phyloP scores from a whole-genome alignment of 2,329 filamentous ascomycete genomes.

The Cytospora leucostoma region DNA sequence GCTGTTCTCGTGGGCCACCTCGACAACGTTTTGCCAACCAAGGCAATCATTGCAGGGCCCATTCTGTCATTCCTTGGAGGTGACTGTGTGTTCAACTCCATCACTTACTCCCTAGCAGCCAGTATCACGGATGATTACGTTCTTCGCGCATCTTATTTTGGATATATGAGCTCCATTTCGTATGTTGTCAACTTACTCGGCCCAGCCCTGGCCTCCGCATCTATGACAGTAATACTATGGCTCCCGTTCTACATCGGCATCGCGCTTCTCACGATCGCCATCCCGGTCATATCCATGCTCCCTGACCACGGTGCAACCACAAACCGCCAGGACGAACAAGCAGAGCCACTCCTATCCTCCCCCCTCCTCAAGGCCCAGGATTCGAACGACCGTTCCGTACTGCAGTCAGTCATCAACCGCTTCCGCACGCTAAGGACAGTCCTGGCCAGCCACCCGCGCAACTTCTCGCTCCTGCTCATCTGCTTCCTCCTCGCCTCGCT shows the following conservation, averaged over 20 bases:
- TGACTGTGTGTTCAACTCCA: constrained; percentile 54
- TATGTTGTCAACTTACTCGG: constrained; percentile 50
- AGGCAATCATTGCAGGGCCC: constrained; percentile 44
- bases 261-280: constrained; percentile 38
- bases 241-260: constrained; percentile 48
- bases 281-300: constrained; percentile 38
- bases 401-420: constrained; percentile 34
- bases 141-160: constrained; percentile 49
- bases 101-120: constrained; percentile 49
- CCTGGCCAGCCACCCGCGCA: constrained; percentile 42
- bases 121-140: constrained; percentile 47
- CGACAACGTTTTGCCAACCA: constrained; percentile 40
- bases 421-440: constrained; percentile 37
- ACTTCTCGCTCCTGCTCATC: constrained; percentile 45
- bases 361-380: constrained; percentile 42
- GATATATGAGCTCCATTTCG: constrained; percentile 51
- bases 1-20: constrained; percentile 43
- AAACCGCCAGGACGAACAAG: constrained; percentile 37
- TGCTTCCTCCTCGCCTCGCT: constrained; percentile 51
- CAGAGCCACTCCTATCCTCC: constrained; percentile 43
- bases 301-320: constrained; percentile 28
- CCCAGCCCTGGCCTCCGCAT: constrained; percentile 47
- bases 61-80: constrained; percentile 49
- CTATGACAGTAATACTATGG: constrained; percentile 47
- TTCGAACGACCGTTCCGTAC: constrained; percentile 25